Percentiles rank a stretch among this genome's conserved stretches.
Conservation (phyloP, 768 basidiomycete species). For the Trametes villosa region DNA sequence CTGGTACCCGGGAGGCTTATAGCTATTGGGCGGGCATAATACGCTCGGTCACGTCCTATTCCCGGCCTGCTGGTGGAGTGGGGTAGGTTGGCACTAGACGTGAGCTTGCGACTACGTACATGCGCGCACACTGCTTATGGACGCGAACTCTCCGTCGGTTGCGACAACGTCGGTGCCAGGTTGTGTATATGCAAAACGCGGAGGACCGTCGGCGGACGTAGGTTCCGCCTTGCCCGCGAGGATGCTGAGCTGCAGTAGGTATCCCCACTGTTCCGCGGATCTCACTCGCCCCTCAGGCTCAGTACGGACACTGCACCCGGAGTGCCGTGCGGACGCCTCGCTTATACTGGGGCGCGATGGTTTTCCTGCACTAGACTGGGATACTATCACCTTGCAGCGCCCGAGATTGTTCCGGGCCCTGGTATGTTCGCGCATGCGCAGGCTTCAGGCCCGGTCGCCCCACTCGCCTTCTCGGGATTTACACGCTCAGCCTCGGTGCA, state of each 20-base stretch:
- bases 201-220: not conserved
- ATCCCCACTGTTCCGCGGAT: too few species aligned
- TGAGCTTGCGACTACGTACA: not conserved
- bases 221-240: not conserved
- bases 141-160: not conserved
- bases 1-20: too few species aligned
- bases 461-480: constrained; percentile 4
- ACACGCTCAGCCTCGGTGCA: constrained; percentile 5
- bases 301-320: not conserved
- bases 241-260: too few species aligned
- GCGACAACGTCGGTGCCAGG: not conserved
- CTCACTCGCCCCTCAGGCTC: not conserved
- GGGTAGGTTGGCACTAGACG: constrained; percentile 2
- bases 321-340: not conserved
- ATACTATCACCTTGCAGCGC: not conserved
- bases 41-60: not conserved
- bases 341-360: constrained; percentile 22
- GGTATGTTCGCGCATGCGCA: constrained; percentile 1
- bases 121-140: not conserved
- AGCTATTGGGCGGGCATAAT: not conserved
- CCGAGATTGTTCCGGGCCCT: constrained; percentile 18
- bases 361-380: not conserved
- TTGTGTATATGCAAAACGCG: not conserved
- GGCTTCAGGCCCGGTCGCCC: constrained; percentile 1
- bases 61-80: not conserved